These are phyloP conservation scores for Penicillium goetzii DNA, from an alignment of 495 filamentous ascomycete species.

Conservation along the genomic window DNA sequence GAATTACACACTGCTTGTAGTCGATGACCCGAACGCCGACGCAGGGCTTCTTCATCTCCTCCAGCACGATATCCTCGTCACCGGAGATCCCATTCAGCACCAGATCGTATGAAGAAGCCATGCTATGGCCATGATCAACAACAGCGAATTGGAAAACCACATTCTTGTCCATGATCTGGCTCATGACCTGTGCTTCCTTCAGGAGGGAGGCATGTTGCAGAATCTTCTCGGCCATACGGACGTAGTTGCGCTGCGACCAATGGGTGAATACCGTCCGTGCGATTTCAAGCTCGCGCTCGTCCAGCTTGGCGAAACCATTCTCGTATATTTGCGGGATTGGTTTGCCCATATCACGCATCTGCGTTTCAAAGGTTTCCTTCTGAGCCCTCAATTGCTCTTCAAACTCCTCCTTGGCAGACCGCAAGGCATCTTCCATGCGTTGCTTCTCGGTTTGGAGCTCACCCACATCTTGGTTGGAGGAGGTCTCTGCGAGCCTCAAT, in stretches of 20 bases:
- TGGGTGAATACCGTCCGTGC: slow-evolving; percentile 67
- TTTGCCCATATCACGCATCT: slow-evolving; percentile 64
- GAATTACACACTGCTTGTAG: slow-evolving; percentile 82
- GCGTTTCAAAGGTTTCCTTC: slow-evolving; percentile 73
- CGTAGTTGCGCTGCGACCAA: slow-evolving; percentile 85
- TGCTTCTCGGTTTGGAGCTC: slow-evolving; percentile 84
- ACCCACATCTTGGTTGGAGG: slow-evolving; percentile 74
- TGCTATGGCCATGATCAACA: slow-evolving; percentile 82
- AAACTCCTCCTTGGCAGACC: slow-evolving; percentile 81
- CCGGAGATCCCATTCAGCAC: slow-evolving; percentile 91
- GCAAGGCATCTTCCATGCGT: slow-evolving; percentile 83
- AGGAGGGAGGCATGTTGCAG: slow-evolving; percentile 82
- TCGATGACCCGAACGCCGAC: slow-evolving; percentile 90
- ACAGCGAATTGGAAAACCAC: slow-evolving; percentile 96
- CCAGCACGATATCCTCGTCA: slow-evolving; percentile 82
- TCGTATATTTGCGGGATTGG: slow-evolving; percentile 51
- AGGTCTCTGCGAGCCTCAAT: slow-evolving; percentile 74
- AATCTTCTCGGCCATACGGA: slow-evolving; percentile 92
- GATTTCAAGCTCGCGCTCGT: slow-evolving; percentile 67
- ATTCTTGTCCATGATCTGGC: slow-evolving; percentile 91
- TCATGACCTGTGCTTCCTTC: slow-evolving; percentile 98
- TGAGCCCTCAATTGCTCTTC: slow-evolving; percentile 76
- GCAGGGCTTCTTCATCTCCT: slow-evolving; percentile 84
- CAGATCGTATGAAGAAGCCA: slow-evolving; percentile 93
- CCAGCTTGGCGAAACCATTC: slow-evolving; percentile 62